phyloP scores from a whole-genome alignment of 2,329 filamentous ascomycete species.

The Aspergillus fructus region DNA sequence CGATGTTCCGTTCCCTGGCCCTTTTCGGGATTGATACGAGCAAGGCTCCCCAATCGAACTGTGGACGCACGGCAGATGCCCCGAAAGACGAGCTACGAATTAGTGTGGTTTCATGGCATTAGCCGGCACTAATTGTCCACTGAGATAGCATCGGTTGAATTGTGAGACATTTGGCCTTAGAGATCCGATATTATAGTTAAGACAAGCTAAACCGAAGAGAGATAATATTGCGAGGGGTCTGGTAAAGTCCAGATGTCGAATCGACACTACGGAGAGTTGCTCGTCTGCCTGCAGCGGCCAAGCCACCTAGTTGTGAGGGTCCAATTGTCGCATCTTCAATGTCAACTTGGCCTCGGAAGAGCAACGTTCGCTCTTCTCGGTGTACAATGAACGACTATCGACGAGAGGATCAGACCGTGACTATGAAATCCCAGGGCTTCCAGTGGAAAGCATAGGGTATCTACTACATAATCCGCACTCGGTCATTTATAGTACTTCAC shows the following conservation, averaged over 20 bases:
- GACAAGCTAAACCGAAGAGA: neutral
- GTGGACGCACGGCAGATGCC: neutral
- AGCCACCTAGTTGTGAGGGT: neutral
- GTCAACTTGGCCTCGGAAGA: no score
- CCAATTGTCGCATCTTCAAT: no score
- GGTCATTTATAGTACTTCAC: neutral
- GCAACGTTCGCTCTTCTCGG: no score
- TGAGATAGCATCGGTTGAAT: neutral
- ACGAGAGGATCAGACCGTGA: neutral
- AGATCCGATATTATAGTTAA: neutral
- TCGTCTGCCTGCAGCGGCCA: neutral
- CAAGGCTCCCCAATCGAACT: neutral
- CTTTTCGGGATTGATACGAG: neutral
- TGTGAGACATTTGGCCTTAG: neutral
- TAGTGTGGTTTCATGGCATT: neutral
- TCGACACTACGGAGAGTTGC: neutral
- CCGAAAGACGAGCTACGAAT: neutral
- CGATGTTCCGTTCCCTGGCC: neutral
- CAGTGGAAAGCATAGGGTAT: no score
- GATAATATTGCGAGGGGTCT: constrained; percentile 5
- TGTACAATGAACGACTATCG: neutral
- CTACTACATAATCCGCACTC: neutral
- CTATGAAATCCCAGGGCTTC: neutral
- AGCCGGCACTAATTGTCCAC: neutral
- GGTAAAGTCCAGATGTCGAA: neutral